Evolutionary conservation across 352 stramenopile genomes (phyloP).

Genomic region (Pythium guiyangense): DNA sequence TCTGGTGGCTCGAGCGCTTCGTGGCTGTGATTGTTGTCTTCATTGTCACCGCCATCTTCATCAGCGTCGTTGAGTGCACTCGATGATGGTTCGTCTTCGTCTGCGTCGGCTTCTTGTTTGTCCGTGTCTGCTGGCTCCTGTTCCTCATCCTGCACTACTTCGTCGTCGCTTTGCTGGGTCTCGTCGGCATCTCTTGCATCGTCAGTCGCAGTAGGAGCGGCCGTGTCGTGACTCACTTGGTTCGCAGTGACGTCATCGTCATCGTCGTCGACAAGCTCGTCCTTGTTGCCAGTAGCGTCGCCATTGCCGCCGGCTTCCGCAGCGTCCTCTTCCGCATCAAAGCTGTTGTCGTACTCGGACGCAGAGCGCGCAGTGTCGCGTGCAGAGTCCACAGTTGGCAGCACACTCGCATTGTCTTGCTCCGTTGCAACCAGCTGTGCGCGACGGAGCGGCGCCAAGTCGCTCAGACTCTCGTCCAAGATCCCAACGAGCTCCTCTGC

Average conservation of each 20-base stretch:
- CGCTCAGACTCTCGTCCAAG: conserved; percentile 50
- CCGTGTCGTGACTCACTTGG: conserved; percentile 1
- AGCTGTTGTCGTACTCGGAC: conserved; percentile 48
- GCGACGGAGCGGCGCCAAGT: conserved; percentile 6
- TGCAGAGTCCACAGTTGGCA: not conserved
- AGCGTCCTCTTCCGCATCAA: conserved; percentile 40
- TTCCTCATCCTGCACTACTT: not conserved
- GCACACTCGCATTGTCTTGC: not conserved
- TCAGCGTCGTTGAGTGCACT: not conserved
- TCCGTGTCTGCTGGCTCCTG: not conserved
- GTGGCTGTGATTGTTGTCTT: conserved; percentile 1
- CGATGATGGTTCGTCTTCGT: not conserved
- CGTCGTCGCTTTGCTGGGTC: not conserved
- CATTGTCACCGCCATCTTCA: not conserved
- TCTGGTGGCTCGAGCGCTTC: not conserved
- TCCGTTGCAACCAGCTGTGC: not conserved
- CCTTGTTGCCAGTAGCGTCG: conserved; percentile 7
- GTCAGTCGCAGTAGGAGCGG: too few species aligned
- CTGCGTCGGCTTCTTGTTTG: too few species aligned
- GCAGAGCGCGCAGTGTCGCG: conserved; percentile 2
- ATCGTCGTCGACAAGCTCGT: not conserved
- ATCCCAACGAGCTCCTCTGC: conserved; percentile 46
- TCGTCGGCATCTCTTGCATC: not conserved
- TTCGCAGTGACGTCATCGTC: not conserved
- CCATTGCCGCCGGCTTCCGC: not conserved